These are phyloP conservation scores for Saccharomycopsis amapae DNA, from an alignment of 805 yeast species.

Conservation along the genomic window DNA sequence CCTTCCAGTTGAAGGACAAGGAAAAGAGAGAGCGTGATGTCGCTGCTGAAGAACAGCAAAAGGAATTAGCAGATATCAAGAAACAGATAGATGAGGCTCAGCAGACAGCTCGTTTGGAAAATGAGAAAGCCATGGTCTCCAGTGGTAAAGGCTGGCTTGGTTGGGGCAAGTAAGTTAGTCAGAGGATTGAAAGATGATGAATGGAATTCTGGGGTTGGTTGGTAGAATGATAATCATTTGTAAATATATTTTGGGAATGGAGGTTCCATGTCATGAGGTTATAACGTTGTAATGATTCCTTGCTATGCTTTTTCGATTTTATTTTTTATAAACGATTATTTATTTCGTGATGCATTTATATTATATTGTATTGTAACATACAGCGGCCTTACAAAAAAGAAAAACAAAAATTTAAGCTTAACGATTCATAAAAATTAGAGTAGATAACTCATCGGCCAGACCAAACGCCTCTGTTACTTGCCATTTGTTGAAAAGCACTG, in stretches of 20 bases:
- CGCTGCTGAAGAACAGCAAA: constrained; percentile 37
- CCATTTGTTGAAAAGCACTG: constrained; percentile 25
- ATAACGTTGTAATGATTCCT: too few relatives aligned
- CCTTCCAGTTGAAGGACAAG: constrained; percentile 33
- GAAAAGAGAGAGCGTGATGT: constrained; percentile 41
- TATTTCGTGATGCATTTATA: too few relatives aligned
- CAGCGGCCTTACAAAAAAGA: too few relatives aligned
- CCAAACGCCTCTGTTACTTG: constrained; percentile 27
- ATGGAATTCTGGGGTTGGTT: background rate
- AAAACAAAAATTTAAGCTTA: too few relatives aligned
- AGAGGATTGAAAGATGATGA: too few relatives aligned
- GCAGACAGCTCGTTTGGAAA: constrained; percentile 25
- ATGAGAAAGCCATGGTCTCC: constrained; percentile 28
- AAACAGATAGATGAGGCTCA: constrained; percentile 33
- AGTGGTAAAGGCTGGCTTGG: constrained; percentile 29
- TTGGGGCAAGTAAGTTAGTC: constrained; percentile 7
- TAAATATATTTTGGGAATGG: too few relatives aligned
- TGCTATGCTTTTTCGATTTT: too few relatives aligned
- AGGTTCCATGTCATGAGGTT: too few relatives aligned
- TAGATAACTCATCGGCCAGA: constrained; percentile 19
- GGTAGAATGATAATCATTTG: too few relatives aligned
- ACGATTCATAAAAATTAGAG: too few relatives aligned
- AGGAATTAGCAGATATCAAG: constrained; percentile 37
- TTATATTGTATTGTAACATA: too few relatives aligned
- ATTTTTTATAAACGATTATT: too few relatives aligned